These are phyloP conservation scores for Coemansia sp. DNA, from an alignment of 192 early-diverging fungal species.

Conservation along the genomic window DNA sequence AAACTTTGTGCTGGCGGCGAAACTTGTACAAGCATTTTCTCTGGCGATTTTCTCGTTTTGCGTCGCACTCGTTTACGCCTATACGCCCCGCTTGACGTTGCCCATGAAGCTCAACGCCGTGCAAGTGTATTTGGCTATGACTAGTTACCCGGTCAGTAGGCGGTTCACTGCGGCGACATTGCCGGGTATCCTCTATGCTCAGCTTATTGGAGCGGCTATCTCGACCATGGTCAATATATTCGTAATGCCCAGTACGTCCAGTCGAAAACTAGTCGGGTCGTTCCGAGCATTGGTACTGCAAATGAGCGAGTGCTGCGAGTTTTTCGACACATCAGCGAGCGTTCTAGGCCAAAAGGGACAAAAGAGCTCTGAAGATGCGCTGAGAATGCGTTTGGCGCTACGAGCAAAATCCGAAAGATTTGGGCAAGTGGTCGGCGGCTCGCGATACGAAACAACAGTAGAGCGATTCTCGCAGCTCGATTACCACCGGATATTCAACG, in stretches of 20 bases:
- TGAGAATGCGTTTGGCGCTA: slow-evolving; percentile 1
- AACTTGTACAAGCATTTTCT: slow-evolving; percentile 22
- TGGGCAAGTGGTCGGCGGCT: slow-evolving; percentile 43
- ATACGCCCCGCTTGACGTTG: slow-evolving; percentile 30
- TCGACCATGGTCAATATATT: slow-evolving; percentile 46
- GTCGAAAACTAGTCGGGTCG: slow-evolving; percentile 31
- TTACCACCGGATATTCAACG: slow-evolving; percentile 38
- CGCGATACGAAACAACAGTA: slow-evolving; percentile 43
- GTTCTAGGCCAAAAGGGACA: slow-evolving; percentile 23
- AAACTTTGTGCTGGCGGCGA: slow-evolving; percentile 27
- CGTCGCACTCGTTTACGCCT: slow-evolving; percentile 27
- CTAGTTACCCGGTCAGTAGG: slow-evolving; percentile 14
- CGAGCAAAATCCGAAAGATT: slow-evolving; percentile 19
- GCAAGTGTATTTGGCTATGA: slow-evolving; percentile 28
- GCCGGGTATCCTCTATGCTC: slow-evolving; percentile 38
- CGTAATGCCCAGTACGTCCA: slow-evolving; percentile 46
- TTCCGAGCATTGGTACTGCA: slow-evolving; percentile 20
- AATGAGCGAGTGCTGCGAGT: slow-evolving; percentile 41
- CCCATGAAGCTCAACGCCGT: slow-evolving; percentile 45
- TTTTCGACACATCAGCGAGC: slow-evolving; percentile 19
- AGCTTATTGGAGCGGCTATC: slow-evolving; percentile 39
- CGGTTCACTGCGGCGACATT: slow-evolving; percentile 24
- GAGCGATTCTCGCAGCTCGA: slow-evolving; percentile 51
- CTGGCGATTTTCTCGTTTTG: slow-evolving; percentile 39
- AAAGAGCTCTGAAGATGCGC: slow-evolving; percentile 9